These are phyloP conservation scores for Aspergillus mulundensis DNA, from an alignment of 495 filamentous ascomycete genomes.

Conservation along the genomic window DNA sequence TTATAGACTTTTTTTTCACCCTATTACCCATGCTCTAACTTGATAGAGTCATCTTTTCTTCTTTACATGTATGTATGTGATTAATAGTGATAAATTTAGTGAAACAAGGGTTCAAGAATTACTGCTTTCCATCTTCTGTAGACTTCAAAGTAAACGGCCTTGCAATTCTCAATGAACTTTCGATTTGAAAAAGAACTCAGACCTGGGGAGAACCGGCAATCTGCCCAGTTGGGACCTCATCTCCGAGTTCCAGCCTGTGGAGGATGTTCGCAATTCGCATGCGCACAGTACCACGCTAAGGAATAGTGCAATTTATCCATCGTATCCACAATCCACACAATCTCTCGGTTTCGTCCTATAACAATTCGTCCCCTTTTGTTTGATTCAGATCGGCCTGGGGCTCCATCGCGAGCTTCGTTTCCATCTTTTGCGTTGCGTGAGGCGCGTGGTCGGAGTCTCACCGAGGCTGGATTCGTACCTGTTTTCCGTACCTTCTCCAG, in stretches of 20 bases:
- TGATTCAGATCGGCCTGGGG: slow-evolving; percentile 9
- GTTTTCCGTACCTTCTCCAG: not conserved
- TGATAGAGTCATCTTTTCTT: slow-evolving; percentile 40
- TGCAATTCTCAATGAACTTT: too few relatives aligned
- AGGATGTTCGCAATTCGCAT: slow-evolving; percentile 2
- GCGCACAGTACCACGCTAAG: not conserved
- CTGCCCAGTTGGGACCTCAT: not conserved
- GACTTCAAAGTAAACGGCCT: not conserved
- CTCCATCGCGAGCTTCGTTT: not conserved
- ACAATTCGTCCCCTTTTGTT: slow-evolving; percentile 1
- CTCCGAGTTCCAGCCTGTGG: slow-evolving; percentile 1
- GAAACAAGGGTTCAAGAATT: slow-evolving; percentile 36
- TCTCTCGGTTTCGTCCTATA: not conserved
- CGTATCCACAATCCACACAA: not conserved
- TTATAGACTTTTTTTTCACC: slow-evolving; percentile 42
- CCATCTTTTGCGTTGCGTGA: not conserved
- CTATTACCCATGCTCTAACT: slow-evolving; percentile 29
- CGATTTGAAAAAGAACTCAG: not conserved
- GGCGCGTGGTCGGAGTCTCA: slow-evolving; percentile 5
- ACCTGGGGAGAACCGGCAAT: not conserved
- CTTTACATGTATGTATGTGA: slow-evolving; percentile 49
- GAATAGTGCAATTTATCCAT: not conserved
- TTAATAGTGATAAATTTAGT: slow-evolving; percentile 49
- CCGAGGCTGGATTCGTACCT: not conserved
- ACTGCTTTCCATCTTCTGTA: not conserved